A percentile compares a stretch with the other conserved stretches of the same genome.
These are phyloP conservation scores for Tricholomella constricta DNA, from an alignment of 768 basidiomycete species.

Conservation along the genomic window DNA sequence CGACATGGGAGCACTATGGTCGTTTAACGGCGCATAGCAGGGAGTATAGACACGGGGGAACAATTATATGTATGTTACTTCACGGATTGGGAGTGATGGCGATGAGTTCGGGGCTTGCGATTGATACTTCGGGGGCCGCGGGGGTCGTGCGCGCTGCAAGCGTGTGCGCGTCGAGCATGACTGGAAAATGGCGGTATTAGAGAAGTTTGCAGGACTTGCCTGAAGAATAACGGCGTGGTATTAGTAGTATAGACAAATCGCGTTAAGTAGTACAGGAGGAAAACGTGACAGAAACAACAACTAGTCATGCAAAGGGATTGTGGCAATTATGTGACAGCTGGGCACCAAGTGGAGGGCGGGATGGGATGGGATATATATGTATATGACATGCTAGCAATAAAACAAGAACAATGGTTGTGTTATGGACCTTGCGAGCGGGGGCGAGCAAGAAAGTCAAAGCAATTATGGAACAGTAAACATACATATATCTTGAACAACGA, in stretches of 20 bases:
- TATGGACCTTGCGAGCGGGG: conserved; percentile 1
- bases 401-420: conserved; percentile 10
- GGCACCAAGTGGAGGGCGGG: neutral
- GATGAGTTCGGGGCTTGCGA: no score
- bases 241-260: conserved; percentile 10
- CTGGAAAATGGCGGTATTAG: no score
- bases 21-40: no score
- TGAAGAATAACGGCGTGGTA: conserved; percentile 14
- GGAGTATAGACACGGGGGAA: no score
- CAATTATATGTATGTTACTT: no score
- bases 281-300: conserved; percentile 8
- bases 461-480: conserved; percentile 22
- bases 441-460: conserved; percentile 17
- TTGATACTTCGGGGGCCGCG: no score
- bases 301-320: conserved; percentile 8
- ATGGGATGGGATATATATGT: conserved; percentile 8
- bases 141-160: no score
- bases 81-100: no score
- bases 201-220: no score
- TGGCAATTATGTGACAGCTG: conserved; percentile 3
- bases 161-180: no score
- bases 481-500: conserved; percentile 19
- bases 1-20: no score
- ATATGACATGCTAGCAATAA: conserved; percentile 12
- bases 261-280: conserved; percentile 12